Evolutionary conservation across 139 green algal genomes (phyloP).

Genomic region (Chlamydomonas schloesseri): DNA sequence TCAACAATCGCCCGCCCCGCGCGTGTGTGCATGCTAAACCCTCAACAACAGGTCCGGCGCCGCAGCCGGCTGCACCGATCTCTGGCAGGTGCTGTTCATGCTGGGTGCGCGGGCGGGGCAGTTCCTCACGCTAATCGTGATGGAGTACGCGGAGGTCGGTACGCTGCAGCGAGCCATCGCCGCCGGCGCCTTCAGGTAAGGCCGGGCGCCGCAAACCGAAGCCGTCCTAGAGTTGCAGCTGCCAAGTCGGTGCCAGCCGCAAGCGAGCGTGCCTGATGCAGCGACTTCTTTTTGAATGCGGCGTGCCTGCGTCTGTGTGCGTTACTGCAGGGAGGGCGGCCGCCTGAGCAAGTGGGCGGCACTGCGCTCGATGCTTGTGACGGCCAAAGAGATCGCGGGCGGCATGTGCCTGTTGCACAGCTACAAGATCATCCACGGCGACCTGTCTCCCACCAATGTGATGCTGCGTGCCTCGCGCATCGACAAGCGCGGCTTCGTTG

Average conservation of each 20-base stretch:
- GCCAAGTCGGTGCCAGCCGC: no score
- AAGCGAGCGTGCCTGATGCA: no score
- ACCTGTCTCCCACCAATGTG: constrained; percentile 49
- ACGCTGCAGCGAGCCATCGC: constrained; percentile 21
- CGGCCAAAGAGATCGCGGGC: constrained; percentile 48
- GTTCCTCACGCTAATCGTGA: constrained; percentile 36
- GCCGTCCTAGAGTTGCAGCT: no score
- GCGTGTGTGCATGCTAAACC: no score
- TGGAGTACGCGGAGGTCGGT: constrained; percentile 35
- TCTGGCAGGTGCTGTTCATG: constrained; percentile 41
- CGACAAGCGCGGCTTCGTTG: constrained; percentile 42
- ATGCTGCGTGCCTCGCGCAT: constrained; percentile 17
- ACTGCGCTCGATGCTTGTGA: constrained; percentile 31
- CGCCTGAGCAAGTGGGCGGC: constrained; percentile 25
- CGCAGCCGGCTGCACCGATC: neutral
- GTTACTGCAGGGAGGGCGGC: constrained; percentile 1
- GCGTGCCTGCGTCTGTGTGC: no score
- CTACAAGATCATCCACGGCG: constrained; percentile 60
- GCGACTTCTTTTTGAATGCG: no score
- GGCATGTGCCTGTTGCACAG: constrained; percentile 63
- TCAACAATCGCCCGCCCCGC: no score
- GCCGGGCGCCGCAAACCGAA: no score
- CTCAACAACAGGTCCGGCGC: neutral
- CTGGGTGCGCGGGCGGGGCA: constrained; percentile 1
- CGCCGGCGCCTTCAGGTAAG: constrained; percentile 19